These are phyloP conservation scores for Trichophyton simii DNA, from an alignment of 2,329 filamentous ascomycete genomes.

Conservation along the genomic window DNA sequence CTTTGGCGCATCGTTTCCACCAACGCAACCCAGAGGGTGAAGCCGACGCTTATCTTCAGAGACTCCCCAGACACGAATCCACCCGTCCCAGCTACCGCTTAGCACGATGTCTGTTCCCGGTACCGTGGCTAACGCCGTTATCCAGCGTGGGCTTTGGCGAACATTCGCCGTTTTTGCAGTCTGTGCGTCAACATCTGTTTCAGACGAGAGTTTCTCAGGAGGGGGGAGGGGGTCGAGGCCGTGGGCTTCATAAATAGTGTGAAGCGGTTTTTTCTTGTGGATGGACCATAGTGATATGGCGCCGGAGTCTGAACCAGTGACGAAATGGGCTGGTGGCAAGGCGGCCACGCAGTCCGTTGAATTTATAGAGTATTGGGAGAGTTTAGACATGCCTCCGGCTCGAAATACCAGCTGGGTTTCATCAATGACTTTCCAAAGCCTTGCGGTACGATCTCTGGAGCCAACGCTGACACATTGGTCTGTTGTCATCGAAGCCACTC, in stretches of 20 bases:
- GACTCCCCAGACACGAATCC: conserved; percentile 72
- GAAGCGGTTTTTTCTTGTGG: conserved; percentile 88
- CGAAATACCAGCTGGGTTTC: conserved; percentile 93
- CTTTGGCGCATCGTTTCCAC: conserved; percentile 20
- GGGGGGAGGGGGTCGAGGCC: conserved; percentile 63
- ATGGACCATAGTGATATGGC: conserved; percentile 75
- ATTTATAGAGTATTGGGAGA: conserved; percentile 52
- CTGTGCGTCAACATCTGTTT: conserved; percentile 47
- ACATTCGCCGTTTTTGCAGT: conserved; percentile 31
- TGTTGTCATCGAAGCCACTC: conserved; percentile 67
- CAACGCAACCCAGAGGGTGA: conserved; percentile 57
- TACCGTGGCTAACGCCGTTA: conserved; percentile 75
- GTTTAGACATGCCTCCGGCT: conserved; percentile 47
- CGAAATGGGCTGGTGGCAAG: conserved; percentile 79
- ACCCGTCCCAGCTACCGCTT: conserved; percentile 89
- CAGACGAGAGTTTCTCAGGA: conserved; percentile 61
- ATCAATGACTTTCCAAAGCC: conserved; percentile 91
- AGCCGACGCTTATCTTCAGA: conserved; percentile 71
- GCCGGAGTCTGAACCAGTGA: conserved; percentile 89
- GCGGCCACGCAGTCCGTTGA: conserved; percentile 87
- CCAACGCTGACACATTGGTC: conserved; percentile 88
- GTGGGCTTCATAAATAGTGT: conserved; percentile 67
- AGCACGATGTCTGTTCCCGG: conserved; percentile 85
- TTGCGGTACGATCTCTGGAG: conserved; percentile 76
- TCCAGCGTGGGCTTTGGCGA: conserved; percentile 63